A percentile compares a stretch with the other conserved stretches of the same genome.
These are phyloP conservation scores for Mycena galopus DNA, from an alignment of 768 basidiomycete species.

Conservation along the genomic window DNA sequence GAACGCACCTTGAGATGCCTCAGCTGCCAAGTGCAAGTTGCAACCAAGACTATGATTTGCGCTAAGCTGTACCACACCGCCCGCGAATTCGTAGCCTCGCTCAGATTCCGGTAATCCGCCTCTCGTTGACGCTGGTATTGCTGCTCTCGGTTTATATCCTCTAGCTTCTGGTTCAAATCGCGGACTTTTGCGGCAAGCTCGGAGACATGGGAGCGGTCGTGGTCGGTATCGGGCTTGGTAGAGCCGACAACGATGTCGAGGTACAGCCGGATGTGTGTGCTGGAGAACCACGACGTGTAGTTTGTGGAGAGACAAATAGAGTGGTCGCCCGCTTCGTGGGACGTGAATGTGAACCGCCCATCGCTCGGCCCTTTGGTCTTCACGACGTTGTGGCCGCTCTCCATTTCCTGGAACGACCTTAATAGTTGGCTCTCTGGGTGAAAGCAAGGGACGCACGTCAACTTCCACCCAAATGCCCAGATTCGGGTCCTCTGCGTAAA, in stretches of 20 bases:
- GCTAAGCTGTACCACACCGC: constrained; percentile 95
- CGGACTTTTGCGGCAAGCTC: constrained; percentile 86
- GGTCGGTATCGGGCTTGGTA: constrained; percentile 87
- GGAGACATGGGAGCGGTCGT: constrained; percentile 88
- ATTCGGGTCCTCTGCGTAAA: constrained; percentile 77
- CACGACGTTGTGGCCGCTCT: constrained; percentile 83
- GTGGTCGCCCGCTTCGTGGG: constrained; percentile 97
- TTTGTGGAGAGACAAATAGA: constrained; percentile 96
- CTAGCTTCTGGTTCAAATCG: constrained; percentile 93
- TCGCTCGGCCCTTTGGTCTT: constrained; percentile 92
- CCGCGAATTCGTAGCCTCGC: constrained; percentile 90
- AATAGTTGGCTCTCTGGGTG: not conserved
- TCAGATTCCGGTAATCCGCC: constrained; percentile 88
- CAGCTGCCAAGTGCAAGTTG: constrained; percentile 93
- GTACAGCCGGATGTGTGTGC: constrained; percentile 92
- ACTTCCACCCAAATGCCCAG: constrained; percentile 94
- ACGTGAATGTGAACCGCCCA: constrained; percentile 97
- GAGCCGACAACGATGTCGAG: constrained; percentile 94
- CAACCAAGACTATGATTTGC: constrained; percentile 88
- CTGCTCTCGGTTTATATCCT: constrained; percentile 94
- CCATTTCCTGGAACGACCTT: constrained; percentile 78
- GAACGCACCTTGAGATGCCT: constrained; percentile 85
- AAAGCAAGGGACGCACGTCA: constrained; percentile 67
- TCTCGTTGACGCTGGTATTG: constrained; percentile 98
- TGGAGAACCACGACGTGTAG: constrained; percentile 89